phyloP scores from a whole-genome alignment of 2,329 filamentous ascomycete species.

The Colletotrichum gloeosporioides region DNA sequence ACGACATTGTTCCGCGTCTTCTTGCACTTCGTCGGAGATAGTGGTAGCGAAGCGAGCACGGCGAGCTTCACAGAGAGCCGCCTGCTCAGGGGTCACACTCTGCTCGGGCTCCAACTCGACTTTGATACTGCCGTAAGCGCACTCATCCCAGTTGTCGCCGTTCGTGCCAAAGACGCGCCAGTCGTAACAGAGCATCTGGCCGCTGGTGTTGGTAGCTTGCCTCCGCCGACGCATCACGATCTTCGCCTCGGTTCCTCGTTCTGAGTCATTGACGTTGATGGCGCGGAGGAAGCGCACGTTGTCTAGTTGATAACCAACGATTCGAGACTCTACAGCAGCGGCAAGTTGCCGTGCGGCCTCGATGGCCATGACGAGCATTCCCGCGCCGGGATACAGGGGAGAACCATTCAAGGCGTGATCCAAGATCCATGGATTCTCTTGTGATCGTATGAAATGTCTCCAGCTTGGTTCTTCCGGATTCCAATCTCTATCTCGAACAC shows the following conservation, averaged over 20 bases:
- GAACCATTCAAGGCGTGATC: slow-evolving; percentile 53
- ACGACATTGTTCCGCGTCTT: neutral
- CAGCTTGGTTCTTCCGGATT: slow-evolving; percentile 50
- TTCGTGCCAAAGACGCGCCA: neutral
- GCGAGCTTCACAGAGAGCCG: neutral
- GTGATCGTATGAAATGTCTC: slow-evolving; percentile 52
- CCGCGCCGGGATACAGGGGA: slow-evolving; percentile 55
- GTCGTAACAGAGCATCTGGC: neutral
- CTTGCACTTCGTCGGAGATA: neutral
- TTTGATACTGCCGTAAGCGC: slow-evolving; percentile 1
- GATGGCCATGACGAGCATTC: slow-evolving; percentile 54
- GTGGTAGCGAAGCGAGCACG: neutral
- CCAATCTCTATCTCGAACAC: slow-evolving; percentile 47
- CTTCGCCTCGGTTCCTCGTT: slow-evolving; percentile 2
- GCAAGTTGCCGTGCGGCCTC: slow-evolving; percentile 47
- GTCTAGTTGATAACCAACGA: neutral
- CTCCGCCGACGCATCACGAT: slow-evolving; percentile 10
- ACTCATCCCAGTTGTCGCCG: neutral
- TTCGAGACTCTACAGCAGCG: neutral
- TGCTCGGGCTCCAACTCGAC: neutral
- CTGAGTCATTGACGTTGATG: neutral
- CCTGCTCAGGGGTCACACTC: neutral
- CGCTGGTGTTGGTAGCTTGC: neutral
- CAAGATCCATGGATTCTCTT: slow-evolving; percentile 56
- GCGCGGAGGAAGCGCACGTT: neutral